Evolutionary conservation across 768 basidiomycete species (phyloP).

Genomic region (Cytidiella melzeri): DNA sequence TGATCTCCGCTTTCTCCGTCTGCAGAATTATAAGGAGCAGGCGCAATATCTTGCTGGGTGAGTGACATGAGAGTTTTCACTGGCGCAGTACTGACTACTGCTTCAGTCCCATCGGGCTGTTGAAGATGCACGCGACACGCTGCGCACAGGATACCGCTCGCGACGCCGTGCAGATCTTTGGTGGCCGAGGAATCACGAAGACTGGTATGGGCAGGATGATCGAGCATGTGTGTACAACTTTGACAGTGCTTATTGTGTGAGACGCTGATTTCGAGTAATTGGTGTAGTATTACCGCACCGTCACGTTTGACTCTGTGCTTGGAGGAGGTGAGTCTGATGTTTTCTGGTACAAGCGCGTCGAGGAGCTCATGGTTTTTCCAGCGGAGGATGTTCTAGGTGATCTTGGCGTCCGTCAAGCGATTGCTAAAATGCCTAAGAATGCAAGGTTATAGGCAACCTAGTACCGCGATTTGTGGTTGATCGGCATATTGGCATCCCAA

Average conservation of each 20-base stretch:
- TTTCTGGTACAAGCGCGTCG: not conserved
- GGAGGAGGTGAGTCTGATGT: constrained; percentile 31
- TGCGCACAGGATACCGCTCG: constrained; percentile 74
- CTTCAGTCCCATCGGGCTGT: constrained; percentile 62
- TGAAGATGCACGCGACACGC: constrained; percentile 75
- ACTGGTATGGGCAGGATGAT: constrained; percentile 75
- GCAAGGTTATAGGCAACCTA: constrained; percentile 23
- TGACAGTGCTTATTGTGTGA: too few species aligned
- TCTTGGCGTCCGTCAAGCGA: constrained; percentile 39
- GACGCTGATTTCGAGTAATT: constrained; percentile 7
- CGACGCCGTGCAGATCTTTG: constrained; percentile 84
- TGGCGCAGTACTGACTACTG: not conserved
- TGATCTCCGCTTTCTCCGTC: not conserved
- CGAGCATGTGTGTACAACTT: constrained; percentile 61
- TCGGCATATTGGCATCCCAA: too few species aligned
- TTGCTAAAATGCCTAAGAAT: constrained; percentile 39
- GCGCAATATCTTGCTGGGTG: constrained; percentile 69
- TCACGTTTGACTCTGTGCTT: constrained; percentile 35
- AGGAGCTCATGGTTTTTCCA: constrained; percentile 15
- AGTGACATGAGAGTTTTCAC: constrained; percentile 32
- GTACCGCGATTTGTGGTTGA: too few species aligned
- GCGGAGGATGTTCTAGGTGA: constrained; percentile 76
- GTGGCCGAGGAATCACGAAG: constrained; percentile 79
- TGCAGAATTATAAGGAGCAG: constrained; percentile 64
- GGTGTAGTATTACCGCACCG: constrained; percentile 35